phyloP scores from a whole-genome alignment of 805 yeast species.

The Teunomyces aglyptinius region DNA sequence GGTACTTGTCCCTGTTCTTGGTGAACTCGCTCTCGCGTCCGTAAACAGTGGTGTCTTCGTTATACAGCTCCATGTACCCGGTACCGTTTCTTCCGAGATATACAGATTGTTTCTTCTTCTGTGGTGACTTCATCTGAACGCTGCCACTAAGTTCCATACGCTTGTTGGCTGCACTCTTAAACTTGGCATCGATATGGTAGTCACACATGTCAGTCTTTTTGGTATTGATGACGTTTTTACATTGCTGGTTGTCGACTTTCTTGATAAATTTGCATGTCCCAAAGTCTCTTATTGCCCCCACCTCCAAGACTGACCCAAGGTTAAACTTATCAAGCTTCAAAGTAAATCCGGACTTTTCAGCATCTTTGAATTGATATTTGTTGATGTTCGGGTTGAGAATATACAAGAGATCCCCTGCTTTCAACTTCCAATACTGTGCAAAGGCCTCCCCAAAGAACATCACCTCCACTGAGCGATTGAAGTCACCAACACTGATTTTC shows the following conservation, averaged over 20 bases:
- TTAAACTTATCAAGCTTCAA: conserved; percentile 50
- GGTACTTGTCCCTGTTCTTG: conserved; percentile 34
- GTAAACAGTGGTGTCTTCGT: conserved; percentile 24
- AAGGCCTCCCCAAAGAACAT: conserved; percentile 67
- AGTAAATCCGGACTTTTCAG: conserved; percentile 43
- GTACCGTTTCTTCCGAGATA: conserved; percentile 30
- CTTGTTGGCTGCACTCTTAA: conserved; percentile 51
- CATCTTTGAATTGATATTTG: conserved; percentile 21
- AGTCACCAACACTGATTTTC: conserved; percentile 64
- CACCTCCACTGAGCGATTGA: conserved; percentile 56
- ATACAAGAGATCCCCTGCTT: conserved; percentile 72
- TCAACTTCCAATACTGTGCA: conserved; percentile 67
- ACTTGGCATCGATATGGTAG: conserved; percentile 63
- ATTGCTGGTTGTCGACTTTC: conserved; percentile 44
- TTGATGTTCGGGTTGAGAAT: conserved; percentile 70
- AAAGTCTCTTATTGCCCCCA: conserved; percentile 68
- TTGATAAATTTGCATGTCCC: conserved; percentile 62
- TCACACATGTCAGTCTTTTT: conserved; percentile 59
- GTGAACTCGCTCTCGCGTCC: conserved; percentile 13
- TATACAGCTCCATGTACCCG: conserved; percentile 16
- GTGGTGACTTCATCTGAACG: conserved; percentile 56
- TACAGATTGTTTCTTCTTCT: conserved; percentile 36
- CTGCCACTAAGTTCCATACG: conserved; percentile 76
- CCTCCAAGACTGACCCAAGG: conserved; percentile 57
- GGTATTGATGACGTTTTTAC: conserved; percentile 61